A percentile compares a stretch with the other conserved stretches of the same genome.
Evolutionary conservation across 1,284 basidiomycete species (phyloP).

Genomic region (Cryptococcus hybrid): DNA sequence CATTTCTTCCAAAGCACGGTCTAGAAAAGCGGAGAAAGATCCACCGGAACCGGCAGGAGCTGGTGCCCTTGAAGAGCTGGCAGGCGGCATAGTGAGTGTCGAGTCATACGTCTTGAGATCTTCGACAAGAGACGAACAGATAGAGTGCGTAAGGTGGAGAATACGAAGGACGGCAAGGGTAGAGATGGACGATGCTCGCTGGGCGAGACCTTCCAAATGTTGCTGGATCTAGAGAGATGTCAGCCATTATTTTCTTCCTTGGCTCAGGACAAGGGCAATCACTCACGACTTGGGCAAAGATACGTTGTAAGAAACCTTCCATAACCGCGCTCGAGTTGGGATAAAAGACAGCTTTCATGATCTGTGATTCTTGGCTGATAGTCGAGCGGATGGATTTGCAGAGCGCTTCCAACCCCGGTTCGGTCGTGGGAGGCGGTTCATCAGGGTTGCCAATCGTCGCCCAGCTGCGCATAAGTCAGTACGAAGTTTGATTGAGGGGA

Average conservation of each 20-base stretch:
- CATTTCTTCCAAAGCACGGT: conserved; percentile 92
- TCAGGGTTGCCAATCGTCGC: conserved; percentile 74
- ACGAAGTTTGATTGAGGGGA: conserved; percentile 2
- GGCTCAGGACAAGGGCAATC: neutral
- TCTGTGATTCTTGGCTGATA: conserved; percentile 93
- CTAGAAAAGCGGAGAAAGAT: conserved; percentile 76
- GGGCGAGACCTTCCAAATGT: conserved; percentile 83
- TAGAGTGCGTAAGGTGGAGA: conserved; percentile 80
- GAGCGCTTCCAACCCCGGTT: conserved; percentile 74
- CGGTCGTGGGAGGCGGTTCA: conserved; percentile 70
- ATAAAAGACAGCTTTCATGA: conserved; percentile 92
- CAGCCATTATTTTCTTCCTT: neutral
- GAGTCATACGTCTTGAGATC: conserved; percentile 92
- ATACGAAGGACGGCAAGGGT: conserved; percentile 90
- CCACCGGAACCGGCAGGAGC: conserved; percentile 17
- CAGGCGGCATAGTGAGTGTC: conserved; percentile 53
- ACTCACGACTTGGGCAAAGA: conserved; percentile 94
- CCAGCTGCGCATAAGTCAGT: conserved; percentile 62
- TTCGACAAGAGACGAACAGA: conserved; percentile 77
- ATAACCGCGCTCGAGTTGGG: conserved; percentile 96
- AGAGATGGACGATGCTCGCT: conserved; percentile 68
- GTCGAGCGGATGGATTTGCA: conserved; percentile 87
- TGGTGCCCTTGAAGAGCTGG: conserved; percentile 12
- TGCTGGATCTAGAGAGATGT: conserved; percentile 73
- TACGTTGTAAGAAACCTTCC: conserved; percentile 96